Evolutionary conservation across 495 filamentous ascomycete genomes (phyloP).

Genomic region (Aspergillus bridgeri): DNA sequence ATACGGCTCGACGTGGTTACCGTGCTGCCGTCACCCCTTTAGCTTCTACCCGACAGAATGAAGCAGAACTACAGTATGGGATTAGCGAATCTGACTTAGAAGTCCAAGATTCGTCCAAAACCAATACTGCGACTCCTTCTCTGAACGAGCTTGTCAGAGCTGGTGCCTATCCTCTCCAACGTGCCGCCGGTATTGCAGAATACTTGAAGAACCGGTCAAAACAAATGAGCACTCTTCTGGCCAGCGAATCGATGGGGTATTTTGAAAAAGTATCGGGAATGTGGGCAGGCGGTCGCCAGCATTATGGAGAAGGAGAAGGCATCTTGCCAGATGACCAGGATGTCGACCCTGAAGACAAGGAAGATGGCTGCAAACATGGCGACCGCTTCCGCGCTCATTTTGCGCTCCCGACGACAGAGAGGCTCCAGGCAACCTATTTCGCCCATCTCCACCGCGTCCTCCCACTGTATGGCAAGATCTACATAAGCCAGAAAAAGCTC

Average conservation of each 20-base stretch:
- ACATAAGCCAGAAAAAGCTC: constrained; percentile 84
- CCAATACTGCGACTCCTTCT: constrained; percentile 48
- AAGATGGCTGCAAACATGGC: constrained; percentile 57
- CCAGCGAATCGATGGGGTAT: constrained; percentile 95
- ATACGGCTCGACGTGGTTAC: constrained; percentile 36
- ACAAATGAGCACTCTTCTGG: constrained; percentile 79
- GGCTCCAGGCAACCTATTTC: constrained; percentile 87
- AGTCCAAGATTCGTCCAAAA: constrained; percentile 20
- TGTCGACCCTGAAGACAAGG: constrained; percentile 62
- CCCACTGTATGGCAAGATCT: constrained; percentile 95
- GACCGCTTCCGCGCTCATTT: constrained; percentile 88
- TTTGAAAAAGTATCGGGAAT: constrained; percentile 96
- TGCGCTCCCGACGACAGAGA: constrained; percentile 77
- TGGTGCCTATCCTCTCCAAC: constrained; percentile 77
- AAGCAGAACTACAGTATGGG: constrained; percentile 15
- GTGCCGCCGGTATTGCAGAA: constrained; percentile 78
- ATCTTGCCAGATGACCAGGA: constrained; percentile 60
- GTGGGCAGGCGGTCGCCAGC: constrained; percentile 87
- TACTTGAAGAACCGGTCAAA: constrained; percentile 74
- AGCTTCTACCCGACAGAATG: constrained; percentile 3
- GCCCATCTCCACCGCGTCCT: constrained; percentile 83
- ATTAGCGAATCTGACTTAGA: constrained; percentile 23
- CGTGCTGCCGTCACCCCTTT: constrained; percentile 15
- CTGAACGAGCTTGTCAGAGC: constrained; percentile 71
- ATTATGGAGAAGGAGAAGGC: constrained; percentile 76